Base-by-base conservation (phyloP, 2,329 filamentous ascomycete species). In the Colletotrichum chlorophyti region DNA sequence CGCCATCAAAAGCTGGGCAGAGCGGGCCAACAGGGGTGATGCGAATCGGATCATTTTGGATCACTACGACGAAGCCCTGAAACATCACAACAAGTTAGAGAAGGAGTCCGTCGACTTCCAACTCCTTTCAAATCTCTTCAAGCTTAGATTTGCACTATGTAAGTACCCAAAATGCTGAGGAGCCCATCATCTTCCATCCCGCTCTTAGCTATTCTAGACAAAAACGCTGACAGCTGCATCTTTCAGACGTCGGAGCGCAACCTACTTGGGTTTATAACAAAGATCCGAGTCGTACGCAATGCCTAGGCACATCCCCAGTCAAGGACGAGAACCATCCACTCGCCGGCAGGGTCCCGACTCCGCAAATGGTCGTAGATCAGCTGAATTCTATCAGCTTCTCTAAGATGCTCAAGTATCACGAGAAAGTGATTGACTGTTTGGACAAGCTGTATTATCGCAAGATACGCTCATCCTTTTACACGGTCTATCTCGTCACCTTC, bases 111-210 rank as follows among this genome's bases (percentile, higher is more conserved):
- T 65, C 12, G 71, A 77, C 31, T 68, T 70, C 24, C 51, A 63
- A 1, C 71, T 82, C 4, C 53, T 83, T n/a, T 54, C 60, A 1
- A 72, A 74, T 9, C 69, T 79, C 4, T 76, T 83, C 19, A 65
- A 67, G 6, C 63, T 83, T 1, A 80, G 79, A 76, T 79, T 82
- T 62, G 76, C 76, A 3, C 75, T 75, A 10, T 71, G 81, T 83
- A 64, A 65, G 80, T 72, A n/a, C 23, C 8, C 49, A 24, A 55
- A 35, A 2, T 3, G 4, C 6, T 2, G n/a, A n/a, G n/a, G n/a
- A n/a, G 15, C 21, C 26, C 37, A 6, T 9, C 6, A 10, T 3
- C 12, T 37, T 31, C 12, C 24, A 4, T 45, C 27, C 23, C 7
- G 61, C 15, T 14, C 24, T 10, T 5, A n/a, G n/a, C 14, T 2